These are phyloP conservation scores for Pseudozyma sp. DNA, from an alignment of 1,284 basidiomycete species.

Conservation along the genomic window DNA sequence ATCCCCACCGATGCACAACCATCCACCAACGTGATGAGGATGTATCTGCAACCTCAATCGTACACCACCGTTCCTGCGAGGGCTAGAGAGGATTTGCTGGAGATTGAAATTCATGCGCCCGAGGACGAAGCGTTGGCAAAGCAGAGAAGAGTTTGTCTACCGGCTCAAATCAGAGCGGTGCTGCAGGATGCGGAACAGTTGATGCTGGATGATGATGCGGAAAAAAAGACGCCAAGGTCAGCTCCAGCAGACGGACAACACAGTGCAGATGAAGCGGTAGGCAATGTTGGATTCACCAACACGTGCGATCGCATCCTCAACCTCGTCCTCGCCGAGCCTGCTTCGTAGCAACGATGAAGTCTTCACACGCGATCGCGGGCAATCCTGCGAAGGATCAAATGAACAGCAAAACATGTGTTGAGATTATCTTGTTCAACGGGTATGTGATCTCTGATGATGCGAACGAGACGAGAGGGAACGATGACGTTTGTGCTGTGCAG, in stretches of 20 bases:
- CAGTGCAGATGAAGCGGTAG: too few relatives aligned
- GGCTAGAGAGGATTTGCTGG: slow-evolving; percentile 29
- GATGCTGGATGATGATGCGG: not conserved
- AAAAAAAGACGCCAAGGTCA: slow-evolving; percentile 2
- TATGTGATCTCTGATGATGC: slow-evolving; percentile 37
- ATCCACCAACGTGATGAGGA: slow-evolving; percentile 1
- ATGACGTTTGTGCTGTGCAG: slow-evolving; percentile 22
- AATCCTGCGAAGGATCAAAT: not conserved
- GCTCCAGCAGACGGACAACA: not conserved
- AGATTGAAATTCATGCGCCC: slow-evolving; percentile 28
- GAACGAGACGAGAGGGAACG: slow-evolving; percentile 34
- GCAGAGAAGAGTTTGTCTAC: slow-evolving; percentile 15
- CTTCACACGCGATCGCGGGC: too few relatives aligned
- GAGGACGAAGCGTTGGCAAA: slow-evolving; percentile 4
- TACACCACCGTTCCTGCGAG: slow-evolving; percentile 24
- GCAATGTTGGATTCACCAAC: not conserved
- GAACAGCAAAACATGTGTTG: not conserved
- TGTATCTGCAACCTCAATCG: slow-evolving; percentile 34
- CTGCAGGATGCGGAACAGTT: slow-evolving; percentile 31
- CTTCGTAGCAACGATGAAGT: not conserved
- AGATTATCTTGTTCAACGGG: slow-evolving; percentile 4
- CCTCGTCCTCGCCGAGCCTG: slow-evolving; percentile 1
- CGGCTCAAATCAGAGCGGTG: slow-evolving; percentile 21
- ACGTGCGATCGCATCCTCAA: slow-evolving; percentile 14
- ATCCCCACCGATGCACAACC: slow-evolving; percentile 1